Conservation (phyloP, 2,329 filamentous ascomycete species). For the Alternaria sp. region DNA sequence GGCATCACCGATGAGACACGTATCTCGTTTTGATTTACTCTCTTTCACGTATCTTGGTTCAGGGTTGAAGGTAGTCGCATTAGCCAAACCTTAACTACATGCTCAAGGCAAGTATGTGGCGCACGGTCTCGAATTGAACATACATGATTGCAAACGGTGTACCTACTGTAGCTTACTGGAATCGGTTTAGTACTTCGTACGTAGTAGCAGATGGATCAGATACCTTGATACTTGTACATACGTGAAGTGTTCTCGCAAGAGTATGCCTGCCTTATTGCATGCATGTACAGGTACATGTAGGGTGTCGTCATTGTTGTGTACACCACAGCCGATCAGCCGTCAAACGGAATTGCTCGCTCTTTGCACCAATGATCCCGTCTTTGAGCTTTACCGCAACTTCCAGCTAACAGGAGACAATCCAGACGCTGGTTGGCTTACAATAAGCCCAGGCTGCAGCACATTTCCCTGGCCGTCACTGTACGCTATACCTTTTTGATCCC, state of each 20-base stretch:
- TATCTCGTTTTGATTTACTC: slow-evolving; percentile 3
- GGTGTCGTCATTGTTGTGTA: neutral
- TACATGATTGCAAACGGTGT: slow-evolving; percentile 3
- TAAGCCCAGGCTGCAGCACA: neutral
- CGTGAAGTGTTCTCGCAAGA: neutral
- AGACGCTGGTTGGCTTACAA: neutral
- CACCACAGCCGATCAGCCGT: neutral
- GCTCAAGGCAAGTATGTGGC: neutral
- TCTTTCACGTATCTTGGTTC: slow-evolving; percentile 2
- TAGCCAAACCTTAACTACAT: slow-evolving; percentile 2
- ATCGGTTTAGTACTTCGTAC: neutral
- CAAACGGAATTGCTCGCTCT: neutral
- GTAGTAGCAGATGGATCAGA: neutral
- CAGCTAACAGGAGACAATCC: neutral
- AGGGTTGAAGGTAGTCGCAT: slow-evolving; percentile 1
- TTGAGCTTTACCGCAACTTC: neutral
- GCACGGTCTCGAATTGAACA: slow-evolving; percentile 1
- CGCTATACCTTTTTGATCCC: neutral
- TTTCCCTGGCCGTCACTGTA: neutral
- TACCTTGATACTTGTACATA: slow-evolving; percentile 4
- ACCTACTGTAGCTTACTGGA: neutral
- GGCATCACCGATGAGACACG: slow-evolving; percentile 4
- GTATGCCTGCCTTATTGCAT: neutral
- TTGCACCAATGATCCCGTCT: neutral
- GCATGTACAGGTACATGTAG: slow-evolving; percentile 1